Evolutionary conservation across 176 grass and related monocot species (phyloP).

Genomic region (Pontederia paniculata): DNA sequence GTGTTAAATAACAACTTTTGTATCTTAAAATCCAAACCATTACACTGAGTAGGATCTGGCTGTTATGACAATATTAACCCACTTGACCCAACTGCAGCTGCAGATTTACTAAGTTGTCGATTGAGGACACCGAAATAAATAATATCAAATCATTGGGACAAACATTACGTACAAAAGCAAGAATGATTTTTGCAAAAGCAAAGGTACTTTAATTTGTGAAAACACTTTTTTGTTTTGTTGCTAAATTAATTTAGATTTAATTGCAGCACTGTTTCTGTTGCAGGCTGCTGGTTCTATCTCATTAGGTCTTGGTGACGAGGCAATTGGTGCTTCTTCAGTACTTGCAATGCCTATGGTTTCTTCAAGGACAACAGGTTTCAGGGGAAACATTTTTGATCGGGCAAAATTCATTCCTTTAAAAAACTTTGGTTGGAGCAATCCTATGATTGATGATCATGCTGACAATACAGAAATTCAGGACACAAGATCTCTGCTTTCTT

Average conservation of each 20-base stretch:
- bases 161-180: slow-evolving; percentile 55
- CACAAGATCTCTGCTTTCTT: slow-evolving; percentile 39
- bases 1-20: neutral
- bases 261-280: slow-evolving; percentile 9
- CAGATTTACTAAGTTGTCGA: slow-evolving; percentile 47
- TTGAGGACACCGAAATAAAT: slow-evolving; percentile 44
- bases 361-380: slow-evolving; percentile 80
- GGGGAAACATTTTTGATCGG: slow-evolving; percentile 36
- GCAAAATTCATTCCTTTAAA: slow-evolving; percentile 59
- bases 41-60: neutral
- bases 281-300: slow-evolving; percentile 76
- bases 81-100: neutral
- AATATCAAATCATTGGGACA: slow-evolving; percentile 37
- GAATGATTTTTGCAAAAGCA: slow-evolving; percentile 50
- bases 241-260: neutral
- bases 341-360: slow-evolving; percentile 87
- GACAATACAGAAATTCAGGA: slow-evolving; percentile 28
- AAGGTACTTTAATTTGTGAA: slow-evolving; percentile 51
- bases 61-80: neutral
- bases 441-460: slow-evolving; percentile 41
- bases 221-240: neutral
- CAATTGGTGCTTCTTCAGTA: slow-evolving; percentile 71
- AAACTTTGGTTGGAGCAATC: slow-evolving; percentile 42
- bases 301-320: slow-evolving; percentile 61
- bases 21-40: no score